Percentiles rank a stretch among this genome's conserved stretches.
These are phyloP conservation scores for Ambrosiella beaveri DNA, from an alignment of 2,329 filamentous ascomycete species.

Conservation along the genomic window DNA sequence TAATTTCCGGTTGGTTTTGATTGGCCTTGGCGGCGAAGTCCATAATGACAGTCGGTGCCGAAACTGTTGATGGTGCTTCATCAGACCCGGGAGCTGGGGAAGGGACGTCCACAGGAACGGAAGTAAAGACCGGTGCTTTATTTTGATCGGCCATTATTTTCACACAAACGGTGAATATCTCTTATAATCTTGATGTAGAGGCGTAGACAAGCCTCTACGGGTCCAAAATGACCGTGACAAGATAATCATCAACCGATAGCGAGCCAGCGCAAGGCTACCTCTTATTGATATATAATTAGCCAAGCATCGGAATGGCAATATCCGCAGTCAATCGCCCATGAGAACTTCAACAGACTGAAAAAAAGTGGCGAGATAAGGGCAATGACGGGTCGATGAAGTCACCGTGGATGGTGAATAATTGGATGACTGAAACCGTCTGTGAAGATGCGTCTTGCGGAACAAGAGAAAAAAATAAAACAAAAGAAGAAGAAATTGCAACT, in stretches of 20 bases:
- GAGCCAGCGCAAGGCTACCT: no score
- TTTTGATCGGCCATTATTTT: not conserved
- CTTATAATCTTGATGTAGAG: no score
- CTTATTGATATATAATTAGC: no score
- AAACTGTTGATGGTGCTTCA: not conserved
- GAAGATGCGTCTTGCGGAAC: no score
- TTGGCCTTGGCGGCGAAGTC: not conserved
- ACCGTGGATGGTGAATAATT: no score
- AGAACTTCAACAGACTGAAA: no score
- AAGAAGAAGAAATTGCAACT: not conserved
- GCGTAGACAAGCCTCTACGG: not conserved
- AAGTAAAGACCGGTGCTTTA: not conserved
- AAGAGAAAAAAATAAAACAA: not conserved
- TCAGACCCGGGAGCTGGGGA: not conserved
- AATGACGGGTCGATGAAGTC: no score
- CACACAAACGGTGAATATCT: not conserved
- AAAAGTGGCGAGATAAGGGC: no score
- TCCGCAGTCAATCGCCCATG: no score
- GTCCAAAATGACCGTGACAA: not conserved
- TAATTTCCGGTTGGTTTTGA: not conserved
- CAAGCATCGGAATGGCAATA: no score
- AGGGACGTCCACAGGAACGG: not conserved
- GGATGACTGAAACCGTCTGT: no score
- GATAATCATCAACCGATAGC: not conserved
- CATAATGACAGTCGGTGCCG: not conserved